A percentile compares a stretch with the other conserved stretches of the same genome.
Evolutionary conservation across 768 basidiomycete genomes (phyloP).

Genomic region (Podaxis carcinomalis): DNA sequence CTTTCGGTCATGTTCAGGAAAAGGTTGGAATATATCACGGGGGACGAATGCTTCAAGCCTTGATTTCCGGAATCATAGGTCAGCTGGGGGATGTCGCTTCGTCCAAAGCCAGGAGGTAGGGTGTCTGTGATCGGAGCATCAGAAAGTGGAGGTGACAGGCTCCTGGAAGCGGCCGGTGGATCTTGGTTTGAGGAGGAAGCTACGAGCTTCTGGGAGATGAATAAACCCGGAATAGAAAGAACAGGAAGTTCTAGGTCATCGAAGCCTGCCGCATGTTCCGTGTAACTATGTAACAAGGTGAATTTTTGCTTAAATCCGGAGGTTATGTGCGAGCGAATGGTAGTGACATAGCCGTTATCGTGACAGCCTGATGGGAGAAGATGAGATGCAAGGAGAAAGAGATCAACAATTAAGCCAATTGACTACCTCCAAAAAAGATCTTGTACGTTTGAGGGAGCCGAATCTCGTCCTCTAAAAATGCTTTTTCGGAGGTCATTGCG

Average conservation of each 20-base stretch:
- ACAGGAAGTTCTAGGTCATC: slow-evolving; percentile 51
- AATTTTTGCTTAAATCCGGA: slow-evolving; percentile 62
- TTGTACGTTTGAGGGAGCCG: slow-evolving; percentile 59
- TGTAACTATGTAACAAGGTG: slow-evolving; percentile 59
- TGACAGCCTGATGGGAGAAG: slow-evolving; percentile 48
- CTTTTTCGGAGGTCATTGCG: slow-evolving; percentile 21
- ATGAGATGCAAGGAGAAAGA: slow-evolving; percentile 3
- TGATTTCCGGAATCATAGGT: not conserved
- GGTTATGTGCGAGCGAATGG: slow-evolving; percentile 60
- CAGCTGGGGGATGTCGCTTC: not conserved
- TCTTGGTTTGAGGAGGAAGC: slow-evolving; percentile 7
- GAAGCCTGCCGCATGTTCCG: slow-evolving; percentile 57
- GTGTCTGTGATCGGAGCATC: slow-evolving; percentile 11
- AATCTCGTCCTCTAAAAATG: slow-evolving; percentile 57
- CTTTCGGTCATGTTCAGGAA: not conserved
- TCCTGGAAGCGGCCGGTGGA: slow-evolving; percentile 3
- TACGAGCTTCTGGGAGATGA: slow-evolving; percentile 52
- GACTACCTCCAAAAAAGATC: slow-evolving; percentile 50
- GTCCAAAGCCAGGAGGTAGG: not conserved
- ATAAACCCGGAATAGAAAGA: slow-evolving; percentile 52
- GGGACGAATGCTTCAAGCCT: not conserved
- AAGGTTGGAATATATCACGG: not conserved
- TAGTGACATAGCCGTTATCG: slow-evolving; percentile 67
- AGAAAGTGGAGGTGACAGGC: slow-evolving; percentile 2
- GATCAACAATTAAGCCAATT: not conserved